Evolutionary conservation across 306 rosid species (phyloP), one percentile per base, ranked within the genome.

Genomic region (Canavalia ensiformis): DNA sequence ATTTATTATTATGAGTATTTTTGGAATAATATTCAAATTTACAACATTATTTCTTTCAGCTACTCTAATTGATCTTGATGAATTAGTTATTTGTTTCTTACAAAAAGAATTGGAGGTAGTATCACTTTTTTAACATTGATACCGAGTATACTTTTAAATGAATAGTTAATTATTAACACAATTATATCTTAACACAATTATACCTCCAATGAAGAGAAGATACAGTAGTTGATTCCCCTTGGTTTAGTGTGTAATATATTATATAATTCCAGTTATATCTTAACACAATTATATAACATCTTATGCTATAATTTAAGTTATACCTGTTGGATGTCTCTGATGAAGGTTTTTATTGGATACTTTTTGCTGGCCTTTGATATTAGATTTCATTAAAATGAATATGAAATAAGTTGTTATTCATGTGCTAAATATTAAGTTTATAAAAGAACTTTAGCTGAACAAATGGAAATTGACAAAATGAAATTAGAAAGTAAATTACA

Each of bases 301-400:
- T 49, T 59, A 6, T 44, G 35, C 59, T 8, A 13, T 31, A 60
- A n/a, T 49, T 49, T 76, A 25, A 49, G 8, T 64, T 35, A 11
- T 29, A 75, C 44, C 68, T 42, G 44, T 60, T 30, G 29, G 37
- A 45, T 10, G 33, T 64, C 63, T 49, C 31, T 50, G 1, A 6
- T 64, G 81, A 50, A 76, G 49, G 54, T 25, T 37, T 12, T 5
- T 50, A 35, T 50, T 64, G 37, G 28, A 9, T 51, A 39, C 7
- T 4, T 42, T 42, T 67, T 41, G n/a, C 58, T 8, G 72, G 52
- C 13, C 57, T 54, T 8, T 18, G 60, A 78, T 57, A 77, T 25
- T 65, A 44, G 47, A 39, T 46, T 75, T 58, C 60, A 18, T 69
- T 12, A 49, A 59, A 57, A 31, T 76, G 72, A 77, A 50, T 7